Percentiles rank a stretch among this genome's conserved stretches.
These are phyloP conservation scores for Agrocybe pediades DNA, from an alignment of 768 basidiomycete species.

Conservation along the genomic window DNA sequence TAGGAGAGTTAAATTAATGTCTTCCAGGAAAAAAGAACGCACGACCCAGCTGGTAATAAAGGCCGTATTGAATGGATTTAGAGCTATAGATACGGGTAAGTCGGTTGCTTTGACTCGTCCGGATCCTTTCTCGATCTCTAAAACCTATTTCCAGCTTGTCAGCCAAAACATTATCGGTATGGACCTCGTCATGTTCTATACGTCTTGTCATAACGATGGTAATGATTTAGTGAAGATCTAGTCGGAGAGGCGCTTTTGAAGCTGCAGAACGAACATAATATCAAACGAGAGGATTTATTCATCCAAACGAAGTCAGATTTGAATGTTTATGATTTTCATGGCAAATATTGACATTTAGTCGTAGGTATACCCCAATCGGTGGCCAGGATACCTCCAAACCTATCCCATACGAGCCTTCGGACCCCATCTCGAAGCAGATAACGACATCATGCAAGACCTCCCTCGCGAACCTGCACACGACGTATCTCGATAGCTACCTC, in stretches of 20 bases:
- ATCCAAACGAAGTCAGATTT: slow-evolving; percentile 74
- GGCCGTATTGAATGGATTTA: slow-evolving; percentile 77
- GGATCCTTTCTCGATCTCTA: background rate
- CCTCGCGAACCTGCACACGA: slow-evolving; percentile 66
- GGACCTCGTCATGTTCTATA: background rate
- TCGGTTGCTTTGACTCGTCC: slow-evolving; percentile 9
- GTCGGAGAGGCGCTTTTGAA: slow-evolving; percentile 73
- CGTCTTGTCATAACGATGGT: background rate
- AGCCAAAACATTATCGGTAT: slow-evolving; percentile 74
- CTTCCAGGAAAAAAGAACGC: slow-evolving; percentile 71
- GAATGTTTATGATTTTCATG: background rate
- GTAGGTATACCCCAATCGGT: slow-evolving; percentile 70
- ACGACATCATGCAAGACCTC: slow-evolving; percentile 62
- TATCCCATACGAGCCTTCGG: slow-evolving; percentile 68
- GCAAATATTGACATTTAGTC: background rate
- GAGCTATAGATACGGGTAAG: slow-evolving; percentile 82
- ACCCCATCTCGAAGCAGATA: slow-evolving; percentile 60
- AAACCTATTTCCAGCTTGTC: slow-evolving; percentile 48
- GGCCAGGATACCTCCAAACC: slow-evolving; percentile 75
- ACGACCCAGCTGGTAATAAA: slow-evolving; percentile 68
- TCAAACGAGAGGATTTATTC: slow-evolving; percentile 71
- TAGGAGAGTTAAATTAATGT: slow-evolving; percentile 1
- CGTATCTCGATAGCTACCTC: slow-evolving; percentile 77
- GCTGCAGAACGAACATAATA: slow-evolving; percentile 55
- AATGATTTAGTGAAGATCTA: slow-evolving; percentile 62